Evolutionary conservation across 306 rosid species (phyloP).

Genomic region (Hippophae rhamnoides): DNA sequence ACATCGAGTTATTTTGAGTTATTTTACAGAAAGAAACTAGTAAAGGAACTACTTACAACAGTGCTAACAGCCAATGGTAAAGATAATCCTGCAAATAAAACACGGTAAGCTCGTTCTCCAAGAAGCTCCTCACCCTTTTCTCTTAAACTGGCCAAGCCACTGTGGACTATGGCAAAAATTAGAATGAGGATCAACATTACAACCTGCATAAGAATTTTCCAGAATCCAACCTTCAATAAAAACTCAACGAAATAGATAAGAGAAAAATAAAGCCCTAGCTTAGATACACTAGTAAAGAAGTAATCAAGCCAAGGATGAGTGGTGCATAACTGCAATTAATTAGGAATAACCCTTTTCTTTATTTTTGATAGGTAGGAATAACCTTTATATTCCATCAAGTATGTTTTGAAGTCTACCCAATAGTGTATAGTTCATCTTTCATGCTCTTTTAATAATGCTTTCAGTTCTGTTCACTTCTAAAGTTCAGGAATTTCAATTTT

Average conservation of each 20-base stretch:
- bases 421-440: too few relatives aligned
- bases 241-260: slow-evolving; percentile 5
- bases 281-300: not conserved
- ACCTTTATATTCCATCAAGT: too few relatives aligned
- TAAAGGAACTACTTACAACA: slow-evolving; percentile 45
- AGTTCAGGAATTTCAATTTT: too few relatives aligned
- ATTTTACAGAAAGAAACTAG: not conserved
- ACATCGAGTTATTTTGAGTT: not conserved
- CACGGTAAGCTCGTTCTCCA: slow-evolving; percentile 88
- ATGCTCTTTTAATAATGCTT: too few relatives aligned
- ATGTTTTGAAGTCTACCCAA: too few relatives aligned
- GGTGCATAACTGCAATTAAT: too few relatives aligned
- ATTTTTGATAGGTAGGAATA: too few relatives aligned
- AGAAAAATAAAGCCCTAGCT: not conserved
- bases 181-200: slow-evolving; percentile 58
- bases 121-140: slow-evolving; percentile 75
- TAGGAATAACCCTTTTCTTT: too few relatives aligned
- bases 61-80: slow-evolving; percentile 87
- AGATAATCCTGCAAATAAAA: slow-evolving; percentile 84
- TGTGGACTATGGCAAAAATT: slow-evolving; percentile 68
- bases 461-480: too few relatives aligned
- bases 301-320: too few relatives aligned
- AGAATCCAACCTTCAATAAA: slow-evolving; percentile 18
- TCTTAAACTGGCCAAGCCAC: slow-evolving; percentile 86
- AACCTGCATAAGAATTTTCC: slow-evolving; percentile 48